Evolutionary conservation across 495 filamentous ascomycete species (phyloP).

Genomic region (Tuber umbilicatum): DNA sequence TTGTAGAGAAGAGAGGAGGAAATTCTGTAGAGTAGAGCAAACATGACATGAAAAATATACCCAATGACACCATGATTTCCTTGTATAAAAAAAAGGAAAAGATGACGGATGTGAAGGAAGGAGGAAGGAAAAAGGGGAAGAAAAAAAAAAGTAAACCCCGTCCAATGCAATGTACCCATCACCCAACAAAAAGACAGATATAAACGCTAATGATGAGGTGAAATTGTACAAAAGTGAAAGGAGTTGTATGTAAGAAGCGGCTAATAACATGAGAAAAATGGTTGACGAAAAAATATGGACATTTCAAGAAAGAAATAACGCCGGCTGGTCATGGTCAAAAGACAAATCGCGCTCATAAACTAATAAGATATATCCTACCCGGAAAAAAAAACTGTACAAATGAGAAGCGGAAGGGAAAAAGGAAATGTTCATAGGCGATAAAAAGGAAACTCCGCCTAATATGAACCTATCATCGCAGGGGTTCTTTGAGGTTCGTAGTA

Average conservation of each 20-base stretch:
- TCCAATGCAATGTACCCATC: neutral
- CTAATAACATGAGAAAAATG: neutral
- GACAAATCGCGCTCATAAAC: slow-evolving; percentile 21
- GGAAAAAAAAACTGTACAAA: slow-evolving; percentile 29
- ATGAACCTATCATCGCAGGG: slow-evolving; percentile 33
- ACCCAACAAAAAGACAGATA: neutral
- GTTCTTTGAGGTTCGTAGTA: slow-evolving; percentile 33
- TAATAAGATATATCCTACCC: slow-evolving; percentile 19
- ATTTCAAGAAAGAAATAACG: slow-evolving; percentile 14
- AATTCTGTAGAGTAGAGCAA: neutral
- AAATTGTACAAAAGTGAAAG: neutral
- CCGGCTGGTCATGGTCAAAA: neutral
- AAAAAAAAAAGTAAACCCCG: neutral
- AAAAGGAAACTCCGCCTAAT: slow-evolving; percentile 15
- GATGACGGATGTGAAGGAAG: neutral
- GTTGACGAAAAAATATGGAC: neutral
- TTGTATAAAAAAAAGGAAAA: neutral
- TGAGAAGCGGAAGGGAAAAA: slow-evolving; percentile 21
- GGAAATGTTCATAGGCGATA: slow-evolving; percentile 18
- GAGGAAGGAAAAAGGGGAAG: neutral
- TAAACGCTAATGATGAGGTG: neutral
- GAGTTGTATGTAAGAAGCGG: neutral
- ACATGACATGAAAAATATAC: slow-evolving; percentile 6
- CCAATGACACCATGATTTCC: slow-evolving; percentile 1
- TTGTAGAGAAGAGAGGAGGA: neutral